Base-by-base conservation (phyloP, 495 filamentous ascomycete species). In the Penicillium salamii region DNA sequence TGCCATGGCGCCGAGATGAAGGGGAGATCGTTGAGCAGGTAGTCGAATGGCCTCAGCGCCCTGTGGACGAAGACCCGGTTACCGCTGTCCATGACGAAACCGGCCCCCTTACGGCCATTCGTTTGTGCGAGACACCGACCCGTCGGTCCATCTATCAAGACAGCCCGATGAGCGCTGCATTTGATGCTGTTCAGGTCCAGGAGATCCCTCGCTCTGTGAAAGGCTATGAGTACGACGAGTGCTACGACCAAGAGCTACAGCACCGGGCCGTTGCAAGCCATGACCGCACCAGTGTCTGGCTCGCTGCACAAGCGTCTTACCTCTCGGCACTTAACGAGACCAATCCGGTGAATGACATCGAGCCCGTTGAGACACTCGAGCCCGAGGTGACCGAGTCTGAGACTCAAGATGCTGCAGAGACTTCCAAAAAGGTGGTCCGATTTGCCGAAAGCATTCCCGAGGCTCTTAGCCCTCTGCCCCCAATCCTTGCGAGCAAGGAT, bases 221-320 rank as follows among this genome's bases (percentile, higher is more conserved):
- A 17, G 43, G 52, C 15, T 76, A 77, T 32, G 84, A 87, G 53
- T 86, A 88, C 53, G 87, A 91, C 42, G 78, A 87, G 28, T 72
- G 75, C 35, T 92, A 91, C 56, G 76, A 80, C 26, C 68, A 69
- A 14, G 84, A 86, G 57, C 81, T 95, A 21, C 71, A 84, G 51
- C 69, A 84, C 31, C 75, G 74, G 29, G 79, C 85, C 7, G 60
- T 81, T n/a, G 78, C 77, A 33, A 87, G 86, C 57, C 66, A 90
- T 18, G 87, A 91, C 68, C 79, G 89, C 37, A 96, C 91, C 18
- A 83, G 82, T 57, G 67, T 88, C 38, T 96, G 91, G 91, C 78
- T 96, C 24, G 67, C 76, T 50, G 84, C 86, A 7, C 91, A 96
- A 62, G 82, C 78, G n/a, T 70, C 80, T 15, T 93, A 92, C 53